phyloP scores from a whole-genome alignment of 2,329 filamentous ascomycete species.

The Fusarium incarnatum region DNA sequence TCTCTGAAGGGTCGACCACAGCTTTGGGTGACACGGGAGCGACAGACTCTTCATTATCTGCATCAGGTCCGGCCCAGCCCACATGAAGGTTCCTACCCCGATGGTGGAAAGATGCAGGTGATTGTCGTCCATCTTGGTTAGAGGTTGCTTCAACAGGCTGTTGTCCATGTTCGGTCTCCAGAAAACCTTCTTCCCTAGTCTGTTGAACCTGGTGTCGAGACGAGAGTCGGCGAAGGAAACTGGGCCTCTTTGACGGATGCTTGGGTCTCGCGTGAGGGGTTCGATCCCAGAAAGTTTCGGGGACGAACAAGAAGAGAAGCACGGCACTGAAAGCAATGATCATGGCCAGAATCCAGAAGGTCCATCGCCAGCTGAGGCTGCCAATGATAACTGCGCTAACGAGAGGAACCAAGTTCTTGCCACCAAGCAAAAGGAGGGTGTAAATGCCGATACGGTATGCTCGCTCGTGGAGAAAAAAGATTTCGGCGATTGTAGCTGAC shows the following conservation, averaged over 20 bases:
- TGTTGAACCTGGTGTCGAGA: conserved; percentile 51
- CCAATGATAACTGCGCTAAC: conserved; percentile 88
- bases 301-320: conserved; percentile 88
- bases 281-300: conserved; percentile 96
- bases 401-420: conserved; percentile 90
- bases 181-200: conserved; percentile 1
- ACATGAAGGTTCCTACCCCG: conserved; percentile 61
- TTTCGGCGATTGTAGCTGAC: conserved; percentile 93
- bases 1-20: not conserved
- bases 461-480: conserved; percentile 94
- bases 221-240: conserved; percentile 62
- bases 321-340: conserved; percentile 77
- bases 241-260: conserved; percentile 54
- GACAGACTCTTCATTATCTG: conserved; percentile 10
- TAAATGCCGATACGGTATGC: conserved; percentile 95
- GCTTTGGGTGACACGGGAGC: conserved; percentile 9
- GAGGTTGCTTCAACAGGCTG: conserved; percentile 66
- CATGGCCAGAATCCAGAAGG: conserved; percentile 89
- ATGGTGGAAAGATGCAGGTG: conserved; percentile 23
- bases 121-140: conserved; percentile 18
- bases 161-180: conserved; percentile 46
- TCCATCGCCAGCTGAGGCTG: conserved; percentile 85
- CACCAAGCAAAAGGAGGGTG: conserved; percentile 85
- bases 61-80: conserved; percentile 60
- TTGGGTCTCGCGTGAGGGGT: conserved; percentile 65